Conservation (phyloP, 1,284 basidiomycete genomes). For the Anthracocystis walkeri region DNA sequence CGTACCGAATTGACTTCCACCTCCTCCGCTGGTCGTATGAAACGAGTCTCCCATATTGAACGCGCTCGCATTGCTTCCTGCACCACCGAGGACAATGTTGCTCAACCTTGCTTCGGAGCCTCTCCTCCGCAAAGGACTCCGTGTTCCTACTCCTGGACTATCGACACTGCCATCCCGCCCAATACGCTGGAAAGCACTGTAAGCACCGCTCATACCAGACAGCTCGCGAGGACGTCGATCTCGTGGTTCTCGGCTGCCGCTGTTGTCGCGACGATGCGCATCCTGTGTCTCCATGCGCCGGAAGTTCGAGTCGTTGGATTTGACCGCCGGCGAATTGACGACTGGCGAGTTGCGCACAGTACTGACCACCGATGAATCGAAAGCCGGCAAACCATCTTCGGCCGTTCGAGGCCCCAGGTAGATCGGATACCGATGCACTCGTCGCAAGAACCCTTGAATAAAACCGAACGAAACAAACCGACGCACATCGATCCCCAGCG, state of each 20-base stretch:
- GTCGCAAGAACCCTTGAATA: conserved; percentile 95
- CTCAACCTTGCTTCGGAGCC: conserved; percentile 31
- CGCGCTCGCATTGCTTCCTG: conserved; percentile 22
- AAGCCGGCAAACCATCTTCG: conserved; percentile 15
- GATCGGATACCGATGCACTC: conserved; percentile 92
- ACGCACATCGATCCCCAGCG: conserved; percentile 84
- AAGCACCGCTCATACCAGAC: conserved; percentile 36
- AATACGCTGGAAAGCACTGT: conserved; percentile 34
- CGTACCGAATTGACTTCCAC: conserved; percentile 36
- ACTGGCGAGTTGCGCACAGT: conserved; percentile 46
- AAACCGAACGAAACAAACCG: conserved; percentile 97
- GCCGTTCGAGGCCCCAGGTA: conserved; percentile 67
- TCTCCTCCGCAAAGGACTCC: conserved; percentile 12
- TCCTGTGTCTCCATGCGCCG: conserved; percentile 6
- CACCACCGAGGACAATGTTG: conserved; percentile 25
- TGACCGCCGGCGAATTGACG: conserved; percentile 29
- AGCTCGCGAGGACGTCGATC: conserved; percentile 45
- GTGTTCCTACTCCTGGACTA: conserved; percentile 30
- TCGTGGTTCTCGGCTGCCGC: conserved; percentile 48
- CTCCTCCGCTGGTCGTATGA: conserved; percentile 16
- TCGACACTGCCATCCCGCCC: conserved; percentile 44
- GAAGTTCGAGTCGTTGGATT: conserved; percentile 13
- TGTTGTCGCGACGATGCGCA: conserved; percentile 22
- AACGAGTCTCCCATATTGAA: conserved; percentile 29
- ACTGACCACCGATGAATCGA: conserved; percentile 25